Percentiles rank a stretch among this genome's conserved stretches.
phyloP scores from a whole-genome alignment of 2,329 filamentous ascomycete genomes.

The Zymoseptoria tritici region DNA sequence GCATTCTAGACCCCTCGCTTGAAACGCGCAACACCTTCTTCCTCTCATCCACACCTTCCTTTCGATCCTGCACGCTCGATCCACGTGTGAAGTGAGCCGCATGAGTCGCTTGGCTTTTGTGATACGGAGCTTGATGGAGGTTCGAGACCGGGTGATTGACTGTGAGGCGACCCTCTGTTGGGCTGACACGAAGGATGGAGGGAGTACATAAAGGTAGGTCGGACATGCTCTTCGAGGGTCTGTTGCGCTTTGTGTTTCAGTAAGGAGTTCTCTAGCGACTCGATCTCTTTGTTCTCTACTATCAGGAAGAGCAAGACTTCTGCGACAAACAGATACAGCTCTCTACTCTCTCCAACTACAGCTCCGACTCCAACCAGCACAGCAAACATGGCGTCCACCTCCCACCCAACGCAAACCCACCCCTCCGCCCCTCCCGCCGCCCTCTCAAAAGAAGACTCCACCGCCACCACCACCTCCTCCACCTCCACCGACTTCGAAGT shows the following conservation, averaged over 20 bases:
- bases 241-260: no score
- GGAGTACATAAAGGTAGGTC: no score
- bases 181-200: no score
- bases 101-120: background rate
- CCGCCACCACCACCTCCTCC: background rate
- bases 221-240: no score
- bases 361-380: no score
- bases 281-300: no score
- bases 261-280: no score
- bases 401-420: background rate
- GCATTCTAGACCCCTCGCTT: background rate
- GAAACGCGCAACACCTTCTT: background rate
- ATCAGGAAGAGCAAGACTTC: no score
- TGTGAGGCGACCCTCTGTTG: no score
- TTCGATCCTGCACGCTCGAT: background rate
- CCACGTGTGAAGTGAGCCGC: background rate
- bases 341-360: no score
- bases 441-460: background rate
- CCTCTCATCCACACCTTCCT: background rate
- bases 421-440: no score
- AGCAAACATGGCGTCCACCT: background rate
- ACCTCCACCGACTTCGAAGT: background rate
- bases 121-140: background rate
- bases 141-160: background rate
- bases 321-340: background rate